Conservation (phyloP, 1,284 basidiomycete genomes). For the Melampsora americana region DNA sequence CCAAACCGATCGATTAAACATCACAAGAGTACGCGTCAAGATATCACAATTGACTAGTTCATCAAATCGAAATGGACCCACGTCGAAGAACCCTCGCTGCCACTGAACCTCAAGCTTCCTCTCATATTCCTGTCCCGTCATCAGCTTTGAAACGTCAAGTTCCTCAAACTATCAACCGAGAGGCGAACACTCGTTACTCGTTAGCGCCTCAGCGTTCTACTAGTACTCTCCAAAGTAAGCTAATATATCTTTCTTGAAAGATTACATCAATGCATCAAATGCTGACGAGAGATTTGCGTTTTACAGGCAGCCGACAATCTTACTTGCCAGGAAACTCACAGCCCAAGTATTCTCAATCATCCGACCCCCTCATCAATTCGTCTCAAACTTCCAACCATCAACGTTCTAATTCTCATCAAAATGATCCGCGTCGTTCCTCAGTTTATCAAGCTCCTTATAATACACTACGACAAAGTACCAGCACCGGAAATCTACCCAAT, state of each 20-base stretch:
- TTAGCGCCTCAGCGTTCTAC: slow-evolving; percentile 35
- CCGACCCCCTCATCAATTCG: slow-evolving; percentile 5
- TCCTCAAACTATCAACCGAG: slow-evolving; percentile 5
- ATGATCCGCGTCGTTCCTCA: slow-evolving; percentile 2
- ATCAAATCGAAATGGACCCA: slow-evolving; percentile 13
- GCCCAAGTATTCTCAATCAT: slow-evolving; percentile 19
- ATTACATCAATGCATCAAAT: neutral
- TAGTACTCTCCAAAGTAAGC: slow-evolving; percentile 1
- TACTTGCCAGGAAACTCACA: neutral
- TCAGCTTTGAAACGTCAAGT: slow-evolving; percentile 21
- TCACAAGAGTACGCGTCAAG: too few relatives aligned
- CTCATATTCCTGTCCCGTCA: slow-evolving; percentile 23
- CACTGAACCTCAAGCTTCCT: slow-evolving; percentile 11
- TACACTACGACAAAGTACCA: slow-evolving; percentile 10
- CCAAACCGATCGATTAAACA: too few relatives aligned
- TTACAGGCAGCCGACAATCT: slow-evolving; percentile 10
- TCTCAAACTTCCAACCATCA: slow-evolving; percentile 3
- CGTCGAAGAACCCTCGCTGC: slow-evolving; percentile 25
- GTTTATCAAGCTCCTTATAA: slow-evolving; percentile 28
- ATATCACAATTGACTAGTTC: too few relatives aligned
- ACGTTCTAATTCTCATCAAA: slow-evolving; percentile 15
- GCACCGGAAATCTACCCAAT: neutral
- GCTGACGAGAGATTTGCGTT: neutral
- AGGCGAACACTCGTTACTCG: slow-evolving; percentile 7
- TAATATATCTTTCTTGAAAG: too few relatives aligned